phyloP scores from a whole-genome alignment of 345 rosid species.

The Chamaenerion angustifolium region DNA sequence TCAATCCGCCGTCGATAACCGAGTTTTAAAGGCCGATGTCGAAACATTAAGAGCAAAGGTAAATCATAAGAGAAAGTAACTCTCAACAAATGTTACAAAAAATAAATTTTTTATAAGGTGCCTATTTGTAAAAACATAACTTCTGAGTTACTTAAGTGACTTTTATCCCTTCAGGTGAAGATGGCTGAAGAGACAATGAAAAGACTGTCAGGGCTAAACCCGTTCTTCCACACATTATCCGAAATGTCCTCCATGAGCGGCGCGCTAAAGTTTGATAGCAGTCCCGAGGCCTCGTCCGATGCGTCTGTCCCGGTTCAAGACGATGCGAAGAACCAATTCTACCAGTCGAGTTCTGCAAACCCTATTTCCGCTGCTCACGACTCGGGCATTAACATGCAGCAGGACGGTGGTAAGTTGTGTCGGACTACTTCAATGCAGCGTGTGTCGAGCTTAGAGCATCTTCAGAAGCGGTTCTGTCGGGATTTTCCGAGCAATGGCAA shows the following conservation, averaged over 20 bases:
- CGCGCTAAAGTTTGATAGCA: slow-evolving; percentile 27
- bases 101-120: too few species aligned
- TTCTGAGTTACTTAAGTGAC: too few species aligned
- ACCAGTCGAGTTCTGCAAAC: slow-evolving; percentile 17
- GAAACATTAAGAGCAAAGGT: slow-evolving; percentile 93
- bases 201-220: slow-evolving; percentile 62
- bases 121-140: too few species aligned
- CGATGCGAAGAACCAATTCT: slow-evolving; percentile 22
- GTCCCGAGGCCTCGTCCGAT: slow-evolving; percentile 41
- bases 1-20: slow-evolving; percentile 70
- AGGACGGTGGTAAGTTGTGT: slow-evolving; percentile 53
- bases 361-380: slow-evolving; percentile 17
- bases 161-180: too few species aligned
- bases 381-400: slow-evolving; percentile 3
- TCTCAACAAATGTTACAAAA: too few species aligned
- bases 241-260: slow-evolving; percentile 27
- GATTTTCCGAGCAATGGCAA: slow-evolving; percentile 15
- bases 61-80: too few species aligned
- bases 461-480: slow-evolving; percentile 73
- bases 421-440: slow-evolving; percentile 58
- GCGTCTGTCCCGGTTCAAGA: slow-evolving; percentile 44
- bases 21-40: slow-evolving; percentile 82
- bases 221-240: slow-evolving; percentile 37
- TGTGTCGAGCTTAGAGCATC: slow-evolving; percentile 85
- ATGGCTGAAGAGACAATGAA: slow-evolving; percentile 92